Conservation (phyloP, 1,284 basidiomycete species). For the Sporisorium scitamineum region DNA sequence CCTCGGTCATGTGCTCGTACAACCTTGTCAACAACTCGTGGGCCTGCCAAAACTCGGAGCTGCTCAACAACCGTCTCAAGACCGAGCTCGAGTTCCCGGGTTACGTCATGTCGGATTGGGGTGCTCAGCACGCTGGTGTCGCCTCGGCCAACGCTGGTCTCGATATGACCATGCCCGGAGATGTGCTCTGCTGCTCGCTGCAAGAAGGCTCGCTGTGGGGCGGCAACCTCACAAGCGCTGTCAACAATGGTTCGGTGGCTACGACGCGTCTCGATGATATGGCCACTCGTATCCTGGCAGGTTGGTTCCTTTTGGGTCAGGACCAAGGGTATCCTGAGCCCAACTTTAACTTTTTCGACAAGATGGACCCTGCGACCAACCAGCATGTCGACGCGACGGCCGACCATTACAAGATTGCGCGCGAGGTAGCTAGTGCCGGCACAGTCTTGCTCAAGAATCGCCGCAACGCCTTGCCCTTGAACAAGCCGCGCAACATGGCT, state of each 20-base stretch:
- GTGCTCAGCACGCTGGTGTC: slow-evolving; percentile 59
- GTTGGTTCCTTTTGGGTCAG: slow-evolving; percentile 70
- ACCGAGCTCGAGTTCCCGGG: slow-evolving; percentile 83
- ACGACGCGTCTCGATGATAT: slow-evolving; percentile 73
- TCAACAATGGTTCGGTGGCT: slow-evolving; percentile 78
- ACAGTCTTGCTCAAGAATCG: slow-evolving; percentile 81
- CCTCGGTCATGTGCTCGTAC: slow-evolving; percentile 71
- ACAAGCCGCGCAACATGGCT: slow-evolving; percentile 51
- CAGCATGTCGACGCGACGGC: slow-evolving; percentile 78
- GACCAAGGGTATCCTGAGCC: slow-evolving; percentile 61
- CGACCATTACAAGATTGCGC: slow-evolving; percentile 78
- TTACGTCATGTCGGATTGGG: slow-evolving; percentile 71
- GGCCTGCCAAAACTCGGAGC: slow-evolving; percentile 77
- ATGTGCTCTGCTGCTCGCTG: slow-evolving; percentile 41
- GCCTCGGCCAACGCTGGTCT: slow-evolving; percentile 75
- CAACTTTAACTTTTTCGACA: slow-evolving; percentile 61
- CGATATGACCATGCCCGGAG: slow-evolving; percentile 73
- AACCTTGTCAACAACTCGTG: slow-evolving; percentile 74
- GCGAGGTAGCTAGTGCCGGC: slow-evolving; percentile 80
- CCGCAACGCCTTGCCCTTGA: slow-evolving; percentile 50
- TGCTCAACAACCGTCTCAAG: slow-evolving; percentile 79
- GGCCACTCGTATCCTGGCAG: slow-evolving; percentile 67
- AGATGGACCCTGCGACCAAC: slow-evolving; percentile 69
- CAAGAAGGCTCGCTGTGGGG: slow-evolving; percentile 50
- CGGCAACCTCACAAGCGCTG: slow-evolving; percentile 75